These are phyloP conservation scores for Lentinula novae-zelandiae DNA, from an alignment of 1,284 basidiomycete species.

Conservation along the genomic window DNA sequence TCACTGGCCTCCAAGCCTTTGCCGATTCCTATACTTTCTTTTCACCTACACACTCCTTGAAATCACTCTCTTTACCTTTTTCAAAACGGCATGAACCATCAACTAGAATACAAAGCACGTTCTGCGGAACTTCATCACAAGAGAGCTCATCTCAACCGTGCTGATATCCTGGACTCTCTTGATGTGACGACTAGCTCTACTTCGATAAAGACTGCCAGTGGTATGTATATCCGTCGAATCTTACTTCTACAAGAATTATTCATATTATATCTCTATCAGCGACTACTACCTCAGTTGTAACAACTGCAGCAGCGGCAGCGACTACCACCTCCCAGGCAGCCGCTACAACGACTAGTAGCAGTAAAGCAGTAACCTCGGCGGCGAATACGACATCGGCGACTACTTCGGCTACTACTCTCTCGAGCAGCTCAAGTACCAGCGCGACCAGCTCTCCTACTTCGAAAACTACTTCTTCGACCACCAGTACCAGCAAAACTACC, in stretches of 20 bases:
- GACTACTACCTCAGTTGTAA: not conserved
- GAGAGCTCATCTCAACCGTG: conserved; percentile 4
- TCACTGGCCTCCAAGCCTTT: not conserved
- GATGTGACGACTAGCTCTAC: not conserved
- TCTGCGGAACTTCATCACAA: conserved; percentile 2
- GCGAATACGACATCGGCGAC: not conserved
- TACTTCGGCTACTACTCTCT: not conserved
- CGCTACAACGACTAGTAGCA: not conserved
- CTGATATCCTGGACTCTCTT: not conserved
- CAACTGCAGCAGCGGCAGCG: not conserved
- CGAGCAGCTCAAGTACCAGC: not conserved
- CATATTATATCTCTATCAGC: not conserved
- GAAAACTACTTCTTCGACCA: not conserved
- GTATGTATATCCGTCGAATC: not conserved
- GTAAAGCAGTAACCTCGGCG: not conserved
- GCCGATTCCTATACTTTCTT: not conserved
- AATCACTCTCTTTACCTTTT: not conserved
- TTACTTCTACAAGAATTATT: not conserved
- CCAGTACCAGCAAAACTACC: not conserved
- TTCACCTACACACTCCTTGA: not conserved
- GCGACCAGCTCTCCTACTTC: not conserved
- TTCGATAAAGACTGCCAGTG: not conserved
- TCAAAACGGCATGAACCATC: conserved; percentile 3
- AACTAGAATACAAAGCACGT: not conserved
- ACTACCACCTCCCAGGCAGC: not conserved